Percentiles rank a stretch among this genome's conserved stretches.
phyloP scores from a whole-genome alignment of 805 yeast genomes.

The Yamadazyma nakazawae region DNA sequence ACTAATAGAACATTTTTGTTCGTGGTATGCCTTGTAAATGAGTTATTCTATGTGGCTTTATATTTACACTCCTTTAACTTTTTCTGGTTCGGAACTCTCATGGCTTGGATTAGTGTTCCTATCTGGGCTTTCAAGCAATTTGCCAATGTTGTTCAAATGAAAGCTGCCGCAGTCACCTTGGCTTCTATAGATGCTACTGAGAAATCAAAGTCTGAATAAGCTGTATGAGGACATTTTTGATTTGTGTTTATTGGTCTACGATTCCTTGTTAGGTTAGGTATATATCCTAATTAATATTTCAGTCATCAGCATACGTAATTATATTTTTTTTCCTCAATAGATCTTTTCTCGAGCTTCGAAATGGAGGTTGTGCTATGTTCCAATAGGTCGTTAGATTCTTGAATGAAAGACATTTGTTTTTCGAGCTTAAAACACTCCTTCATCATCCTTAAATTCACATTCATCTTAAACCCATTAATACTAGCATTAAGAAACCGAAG shows the following conservation, averaged over 20 bases:
- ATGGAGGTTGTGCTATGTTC: constrained; percentile 29
- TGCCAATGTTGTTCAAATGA: constrained; percentile 84
- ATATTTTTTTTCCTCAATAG: constrained; percentile 27
- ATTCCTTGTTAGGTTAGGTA: neutral
- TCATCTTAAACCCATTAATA: constrained; percentile 42
- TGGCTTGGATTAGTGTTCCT: constrained; percentile 67
- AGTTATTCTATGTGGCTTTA: constrained; percentile 84
- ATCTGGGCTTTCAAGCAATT: constrained; percentile 88
- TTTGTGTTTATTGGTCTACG: neutral
- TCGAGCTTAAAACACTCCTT: constrained; percentile 40
- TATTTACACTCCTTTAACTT: constrained; percentile 70
- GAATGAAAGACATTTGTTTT: constrained; percentile 29
- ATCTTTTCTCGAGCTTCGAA: constrained; percentile 24
- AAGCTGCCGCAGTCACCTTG: constrained; percentile 75
- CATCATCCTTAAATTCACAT: constrained; percentile 38
- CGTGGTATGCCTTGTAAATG: constrained; percentile 89
- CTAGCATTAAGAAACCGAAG: constrained; percentile 40
- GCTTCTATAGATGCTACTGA: constrained; percentile 74
- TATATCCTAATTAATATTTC: constrained; percentile 3
- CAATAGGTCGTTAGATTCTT: constrained; percentile 26
- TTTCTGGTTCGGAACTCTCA: constrained; percentile 57
- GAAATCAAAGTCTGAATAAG: constrained; percentile 9
- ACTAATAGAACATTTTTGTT: constrained; percentile 81
- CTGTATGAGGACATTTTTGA: neutral
- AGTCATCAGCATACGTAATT: constrained; percentile 14